Conservation (phyloP, 495 filamentous ascomycete species). For the Penicillium samsonianum region DNA sequence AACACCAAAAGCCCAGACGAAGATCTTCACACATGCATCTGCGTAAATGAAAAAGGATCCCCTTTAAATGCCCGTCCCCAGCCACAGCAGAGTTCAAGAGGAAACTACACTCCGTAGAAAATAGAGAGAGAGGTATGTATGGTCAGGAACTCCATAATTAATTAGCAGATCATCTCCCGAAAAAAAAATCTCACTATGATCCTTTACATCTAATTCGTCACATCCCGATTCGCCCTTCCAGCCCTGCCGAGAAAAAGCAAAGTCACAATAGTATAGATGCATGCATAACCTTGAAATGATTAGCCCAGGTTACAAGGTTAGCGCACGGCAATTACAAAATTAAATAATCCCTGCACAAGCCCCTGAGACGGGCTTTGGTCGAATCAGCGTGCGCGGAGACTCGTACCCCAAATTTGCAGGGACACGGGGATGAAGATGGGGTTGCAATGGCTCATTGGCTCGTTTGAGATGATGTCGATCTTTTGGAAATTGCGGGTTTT, state of each 20-base stretch:
- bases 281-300: not conserved
- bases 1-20: not conserved
- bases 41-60: conserved; percentile 15
- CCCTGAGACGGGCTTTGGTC: conserved; percentile 1
- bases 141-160: not conserved
- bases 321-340: not conserved
- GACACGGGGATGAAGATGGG: not conserved
- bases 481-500: not conserved
- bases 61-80: conserved; percentile 27
- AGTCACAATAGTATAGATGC: not conserved
- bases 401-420: not conserved
- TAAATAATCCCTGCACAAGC: conserved; percentile 2
- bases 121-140: not conserved
- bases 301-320: not conserved
- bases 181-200: not conserved
- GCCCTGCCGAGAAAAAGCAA: not conserved
- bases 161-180: not conserved
- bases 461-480: conserved; percentile 1
- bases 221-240: not conserved
- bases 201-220: not conserved
- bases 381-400: not conserved
- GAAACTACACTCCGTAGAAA: not conserved
- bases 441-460: not conserved
- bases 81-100: conserved; percentile 7
- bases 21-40: conserved; percentile 5